Conservation (phyloP, 2,329 filamentous ascomycete genomes). For the Fusarium luffae region DNA sequence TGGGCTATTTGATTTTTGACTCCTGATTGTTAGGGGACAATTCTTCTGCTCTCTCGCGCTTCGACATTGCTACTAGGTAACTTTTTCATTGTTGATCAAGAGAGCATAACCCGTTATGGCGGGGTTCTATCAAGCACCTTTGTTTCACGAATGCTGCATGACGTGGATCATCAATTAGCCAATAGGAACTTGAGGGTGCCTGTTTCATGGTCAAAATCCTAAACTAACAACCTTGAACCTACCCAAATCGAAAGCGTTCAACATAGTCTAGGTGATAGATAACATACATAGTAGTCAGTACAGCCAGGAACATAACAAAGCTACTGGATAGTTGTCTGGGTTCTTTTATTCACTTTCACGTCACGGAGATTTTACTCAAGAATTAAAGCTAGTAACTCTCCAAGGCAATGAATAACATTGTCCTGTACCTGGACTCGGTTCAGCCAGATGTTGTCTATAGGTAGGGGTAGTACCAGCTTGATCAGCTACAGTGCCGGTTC, state of each 20-base stretch:
- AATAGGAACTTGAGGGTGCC: slow-evolving; percentile 31
- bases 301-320: neutral
- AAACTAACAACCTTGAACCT: slow-evolving; percentile 9
- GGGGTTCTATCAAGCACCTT: neutral
- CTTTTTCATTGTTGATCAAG: neutral
- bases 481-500: neutral
- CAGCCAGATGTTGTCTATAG: neutral
- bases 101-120: neutral
- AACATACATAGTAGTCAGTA: neutral
- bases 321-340: neutral
- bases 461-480: neutral
- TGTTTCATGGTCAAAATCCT: slow-evolving; percentile 30
- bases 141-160: slow-evolving; percentile 41
- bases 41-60: neutral
- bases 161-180: slow-evolving; percentile 17
- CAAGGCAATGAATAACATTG: neutral
- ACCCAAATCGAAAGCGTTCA: neutral
- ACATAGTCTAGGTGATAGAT: neutral
- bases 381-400: neutral
- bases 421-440: neutral
- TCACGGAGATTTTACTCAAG: neutral
- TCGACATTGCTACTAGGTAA: neutral
- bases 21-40: neutral
- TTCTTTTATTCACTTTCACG: neutral
- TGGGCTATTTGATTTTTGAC: neutral